Conservation (phyloP, 352 stramenopile genomes). For the Phytophthora pseudosyringae region DNA sequence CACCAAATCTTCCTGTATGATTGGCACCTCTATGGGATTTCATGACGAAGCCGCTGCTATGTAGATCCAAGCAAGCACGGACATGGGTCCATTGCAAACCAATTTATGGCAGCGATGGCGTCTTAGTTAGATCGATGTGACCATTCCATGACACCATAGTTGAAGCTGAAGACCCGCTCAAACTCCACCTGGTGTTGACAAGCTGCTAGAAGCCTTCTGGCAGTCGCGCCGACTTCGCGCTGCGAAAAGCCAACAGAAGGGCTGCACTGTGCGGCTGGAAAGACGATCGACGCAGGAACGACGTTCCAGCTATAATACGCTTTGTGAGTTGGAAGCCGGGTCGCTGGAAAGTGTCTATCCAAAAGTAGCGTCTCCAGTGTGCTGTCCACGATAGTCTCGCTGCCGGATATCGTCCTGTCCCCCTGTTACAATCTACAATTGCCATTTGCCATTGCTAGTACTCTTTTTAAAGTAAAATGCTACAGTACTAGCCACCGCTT, state of each 20-base stretch:
- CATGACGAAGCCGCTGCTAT: background rate
- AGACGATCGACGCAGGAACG: background rate
- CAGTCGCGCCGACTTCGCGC: conserved; percentile 10
- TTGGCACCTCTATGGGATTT: background rate
- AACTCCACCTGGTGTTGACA: background rate
- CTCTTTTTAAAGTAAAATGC: no score
- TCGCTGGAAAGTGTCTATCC: conserved; percentile 18
- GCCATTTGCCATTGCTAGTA: background rate
- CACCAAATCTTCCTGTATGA: background rate
- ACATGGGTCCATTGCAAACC: background rate
- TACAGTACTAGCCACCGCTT: no score
- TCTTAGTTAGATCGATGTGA: background rate
- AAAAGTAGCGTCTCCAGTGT: background rate
- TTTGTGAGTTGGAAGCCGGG: conserved; percentile 6
- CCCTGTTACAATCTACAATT: background rate
- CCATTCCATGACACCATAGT: no score
- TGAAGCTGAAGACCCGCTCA: background rate
- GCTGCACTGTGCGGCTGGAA: conserved; percentile 2
- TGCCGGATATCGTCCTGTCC: conserved; percentile 19
- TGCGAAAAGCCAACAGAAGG: conserved; percentile 26
- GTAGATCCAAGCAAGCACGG: background rate
- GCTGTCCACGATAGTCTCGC: conserved; percentile 6
- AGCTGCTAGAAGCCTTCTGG: background rate
- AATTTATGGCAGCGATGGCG: background rate
- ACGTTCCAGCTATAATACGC: conserved; percentile 1